These are phyloP conservation scores for Trypanosoma scelopori DNA, from an alignment of 208 protist species.

Conservation along the genomic window DNA sequence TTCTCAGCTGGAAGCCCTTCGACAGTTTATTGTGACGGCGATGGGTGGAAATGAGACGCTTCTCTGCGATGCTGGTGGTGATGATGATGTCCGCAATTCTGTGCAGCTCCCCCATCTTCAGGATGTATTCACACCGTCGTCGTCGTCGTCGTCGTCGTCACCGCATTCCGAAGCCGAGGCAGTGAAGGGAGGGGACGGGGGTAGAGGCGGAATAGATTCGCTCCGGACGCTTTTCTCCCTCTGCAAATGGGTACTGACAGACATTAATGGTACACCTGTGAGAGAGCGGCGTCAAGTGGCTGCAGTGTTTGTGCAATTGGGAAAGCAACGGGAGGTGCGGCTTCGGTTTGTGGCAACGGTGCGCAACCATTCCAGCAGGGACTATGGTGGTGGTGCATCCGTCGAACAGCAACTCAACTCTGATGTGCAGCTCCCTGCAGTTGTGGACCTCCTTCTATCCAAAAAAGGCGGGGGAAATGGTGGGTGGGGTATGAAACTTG, in stretches of 20 bases:
- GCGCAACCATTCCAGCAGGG: background rate
- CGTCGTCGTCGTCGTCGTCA: background rate
- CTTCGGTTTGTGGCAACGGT: constrained; percentile 26
- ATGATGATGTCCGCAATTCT: background rate
- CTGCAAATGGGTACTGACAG: constrained; percentile 31
- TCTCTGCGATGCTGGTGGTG: background rate
- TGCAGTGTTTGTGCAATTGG: constrained; percentile 28
- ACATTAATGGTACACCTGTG: constrained; percentile 30
- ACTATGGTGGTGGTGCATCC: background rate
- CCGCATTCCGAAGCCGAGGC: background rate
- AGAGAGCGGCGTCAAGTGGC: constrained; percentile 34
- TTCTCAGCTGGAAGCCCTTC: constrained; percentile 11
- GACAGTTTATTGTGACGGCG: constrained; percentile 19
- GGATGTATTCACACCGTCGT: background rate
- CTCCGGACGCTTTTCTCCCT: constrained; percentile 14
- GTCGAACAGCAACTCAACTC: background rate
- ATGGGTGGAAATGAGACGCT: background rate
- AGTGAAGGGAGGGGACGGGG: background rate
- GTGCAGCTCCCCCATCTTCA: constrained; percentile 1
- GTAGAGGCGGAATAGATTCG: no score
- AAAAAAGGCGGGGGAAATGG: background rate
- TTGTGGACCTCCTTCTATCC: constrained; percentile 12
- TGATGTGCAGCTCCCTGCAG: background rate
- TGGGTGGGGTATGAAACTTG: constrained; percentile 31
- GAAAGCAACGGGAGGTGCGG: constrained; percentile 21